Evolutionary conservation across 2,329 filamentous ascomycete species (phyloP).

Genomic region (Epichloe coenophiala): DNA sequence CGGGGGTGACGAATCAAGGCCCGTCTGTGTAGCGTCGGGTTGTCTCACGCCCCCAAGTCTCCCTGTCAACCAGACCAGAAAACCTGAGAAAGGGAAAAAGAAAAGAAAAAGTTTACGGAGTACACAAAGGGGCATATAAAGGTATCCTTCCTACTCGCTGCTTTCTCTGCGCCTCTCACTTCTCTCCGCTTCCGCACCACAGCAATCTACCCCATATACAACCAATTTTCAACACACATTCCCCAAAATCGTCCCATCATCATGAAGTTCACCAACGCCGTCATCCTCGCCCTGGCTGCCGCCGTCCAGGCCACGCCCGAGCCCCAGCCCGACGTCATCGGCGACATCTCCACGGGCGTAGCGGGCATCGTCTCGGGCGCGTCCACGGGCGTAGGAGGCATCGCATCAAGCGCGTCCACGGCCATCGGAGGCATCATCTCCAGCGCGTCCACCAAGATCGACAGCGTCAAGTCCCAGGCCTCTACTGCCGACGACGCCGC

Average conservation of each 20-base stretch:
- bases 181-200: too few species aligned
- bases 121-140: background rate
- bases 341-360: conserved; percentile 1
- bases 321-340: conserved; percentile 1
- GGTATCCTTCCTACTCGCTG: background rate
- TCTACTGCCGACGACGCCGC: background rate
- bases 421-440: background rate
- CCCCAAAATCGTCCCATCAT: conserved; percentile 6
- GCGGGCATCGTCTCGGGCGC: too few species aligned
- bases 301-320: conserved; percentile 15
- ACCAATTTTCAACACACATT: background rate
- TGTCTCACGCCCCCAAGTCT: background rate
- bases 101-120: too few species aligned
- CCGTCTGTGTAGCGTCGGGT: background rate
- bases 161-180: too few species aligned
- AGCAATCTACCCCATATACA: background rate
- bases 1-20: too few species aligned
- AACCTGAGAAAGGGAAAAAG: background rate
- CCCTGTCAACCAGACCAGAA: background rate
- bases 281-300: conserved; percentile 19
- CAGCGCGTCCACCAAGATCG: background rate
- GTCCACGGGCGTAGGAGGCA: background rate
- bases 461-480: background rate
- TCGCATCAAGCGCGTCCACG: background rate
- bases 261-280: conserved; percentile 25